Evolutionary conservation across 306 rosid genomes (phyloP).

Genomic region (Psophocarpus tetragonolobus): DNA sequence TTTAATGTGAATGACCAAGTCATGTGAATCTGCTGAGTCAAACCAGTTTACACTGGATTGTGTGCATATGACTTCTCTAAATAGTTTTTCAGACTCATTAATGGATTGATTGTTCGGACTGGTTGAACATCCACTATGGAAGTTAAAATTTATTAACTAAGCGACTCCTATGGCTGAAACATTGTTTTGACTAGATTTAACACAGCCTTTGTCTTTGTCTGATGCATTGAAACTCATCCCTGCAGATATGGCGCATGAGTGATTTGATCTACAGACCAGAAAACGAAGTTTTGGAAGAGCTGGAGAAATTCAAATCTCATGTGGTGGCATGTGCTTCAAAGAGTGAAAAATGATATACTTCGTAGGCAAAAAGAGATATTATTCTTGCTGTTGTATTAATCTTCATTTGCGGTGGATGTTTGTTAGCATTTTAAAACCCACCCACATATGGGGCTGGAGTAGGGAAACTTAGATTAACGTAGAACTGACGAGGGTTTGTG

Average conservation of each 20-base stretch:
- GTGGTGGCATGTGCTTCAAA: constrained; percentile 83
- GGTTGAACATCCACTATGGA: neutral
- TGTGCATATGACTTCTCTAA: neutral
- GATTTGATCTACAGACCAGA: constrained; percentile 95
- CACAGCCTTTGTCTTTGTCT: constrained; percentile 6
- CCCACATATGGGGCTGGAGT: neutral
- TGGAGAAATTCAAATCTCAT: constrained; percentile 93
- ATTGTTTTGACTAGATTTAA: neutral
- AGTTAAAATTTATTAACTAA: neutral
- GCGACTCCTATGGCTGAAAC: neutral
- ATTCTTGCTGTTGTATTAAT: neutral
- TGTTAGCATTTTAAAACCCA: neutral
- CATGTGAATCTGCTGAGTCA: neutral
- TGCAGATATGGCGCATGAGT: constrained; percentile 99
- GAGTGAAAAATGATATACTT: constrained; percentile 44
- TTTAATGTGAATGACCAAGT: neutral
- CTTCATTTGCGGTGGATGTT: constrained; percentile 8
- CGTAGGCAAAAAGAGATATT: neutral
- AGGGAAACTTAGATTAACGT: constrained; percentile 27
- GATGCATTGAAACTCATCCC: constrained; percentile 16
- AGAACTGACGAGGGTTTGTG: constrained; percentile 9
- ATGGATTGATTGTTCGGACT: neutral
- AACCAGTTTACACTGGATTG: neutral
- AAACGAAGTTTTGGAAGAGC: constrained; percentile 92
- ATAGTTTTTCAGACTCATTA: neutral